Evolutionary conservation across 2,329 filamentous ascomycete genomes (phyloP).

Genomic region (Fusarium keratoplasticum): DNA sequence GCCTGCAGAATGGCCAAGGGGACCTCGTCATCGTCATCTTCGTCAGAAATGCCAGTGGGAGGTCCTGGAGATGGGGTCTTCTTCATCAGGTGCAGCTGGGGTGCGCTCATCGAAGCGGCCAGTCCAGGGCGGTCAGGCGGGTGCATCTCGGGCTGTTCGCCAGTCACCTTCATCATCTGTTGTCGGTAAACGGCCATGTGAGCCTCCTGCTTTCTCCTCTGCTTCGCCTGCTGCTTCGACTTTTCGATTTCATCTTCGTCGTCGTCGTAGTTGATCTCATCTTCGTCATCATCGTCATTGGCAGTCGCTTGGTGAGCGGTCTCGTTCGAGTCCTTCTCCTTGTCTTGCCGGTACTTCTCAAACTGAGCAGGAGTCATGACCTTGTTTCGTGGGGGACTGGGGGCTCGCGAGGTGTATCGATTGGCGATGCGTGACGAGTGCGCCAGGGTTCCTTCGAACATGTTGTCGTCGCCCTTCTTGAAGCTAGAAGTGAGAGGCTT

Average conservation of each 20-base stretch:
- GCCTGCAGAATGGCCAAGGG: conserved; percentile 88
- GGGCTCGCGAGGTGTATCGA: conserved; percentile 50
- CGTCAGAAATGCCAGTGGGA: conserved; percentile 70
- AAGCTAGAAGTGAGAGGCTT: conserved; percentile 46
- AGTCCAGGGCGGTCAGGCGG: conserved; percentile 65
- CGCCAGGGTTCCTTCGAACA: conserved; percentile 63
- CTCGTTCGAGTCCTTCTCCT: conserved; percentile 65
- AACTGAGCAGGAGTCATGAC: conserved; percentile 93
- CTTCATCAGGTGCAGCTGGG: conserved; percentile 62
- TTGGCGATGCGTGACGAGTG: conserved; percentile 53
- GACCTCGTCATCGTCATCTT: conserved; percentile 92
- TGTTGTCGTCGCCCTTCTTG: conserved; percentile 64
- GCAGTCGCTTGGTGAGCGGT: conserved; percentile 58
- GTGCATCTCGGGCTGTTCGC: conserved; percentile 63
- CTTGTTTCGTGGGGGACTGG: conserved; percentile 69
- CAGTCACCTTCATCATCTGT: conserved; percentile 97
- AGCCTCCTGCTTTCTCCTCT: conserved; percentile 88
- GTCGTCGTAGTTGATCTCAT: conserved; percentile 74
- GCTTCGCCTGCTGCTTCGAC: conserved; percentile 76
- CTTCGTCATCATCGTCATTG: conserved; percentile 72
- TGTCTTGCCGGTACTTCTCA: conserved; percentile 81
- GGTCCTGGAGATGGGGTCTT: conserved; percentile 52
- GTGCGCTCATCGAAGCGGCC: conserved; percentile 70
- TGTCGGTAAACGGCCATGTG: conserved; percentile 91
- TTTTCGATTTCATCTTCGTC: conserved; percentile 86